Base-by-base conservation (phyloP, 768 basidiomycete genomes). In the Macrolepiota fuliginosa region DNA sequence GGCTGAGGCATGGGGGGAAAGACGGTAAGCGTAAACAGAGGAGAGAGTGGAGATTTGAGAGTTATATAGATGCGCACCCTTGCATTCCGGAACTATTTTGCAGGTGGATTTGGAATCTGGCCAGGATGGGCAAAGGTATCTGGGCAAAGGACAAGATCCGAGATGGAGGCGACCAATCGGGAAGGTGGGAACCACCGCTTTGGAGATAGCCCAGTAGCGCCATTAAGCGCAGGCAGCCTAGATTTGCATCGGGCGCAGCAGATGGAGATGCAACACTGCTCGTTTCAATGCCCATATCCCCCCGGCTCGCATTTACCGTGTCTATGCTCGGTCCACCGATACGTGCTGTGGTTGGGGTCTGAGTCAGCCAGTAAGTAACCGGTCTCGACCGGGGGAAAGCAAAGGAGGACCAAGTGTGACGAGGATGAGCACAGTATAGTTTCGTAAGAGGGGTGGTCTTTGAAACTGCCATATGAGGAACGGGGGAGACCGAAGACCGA, bases 161-260 rank as follows among this genome's bases (percentile, higher is more conserved):
- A 80, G 76, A 81, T 74, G 63, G 61, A 42, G 52, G 40, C 52
- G 39, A 70, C 77, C 56, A 66, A 79, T 77, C 76, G 73, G 83
- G 84, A 75, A 86, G 73, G 73, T 69, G 52, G 50, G 79, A 74
- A 70, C 84, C 84, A 77, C 70, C 61, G 66, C 59, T 66, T 67
- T 78, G 84, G 84, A 83, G 81, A 77, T 72, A 68, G 66, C 42
- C 40, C 65, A 55, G 67, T 47, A 57, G 47, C 57, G 47, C 57
- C 57, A 58, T 58, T 54, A 53, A 61, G 52, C 40, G 42, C 51
- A 15, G 29, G 13, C 40, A 24, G 50, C 32, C 59, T 46, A 61
- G 59, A 61, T 61, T 51, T 19, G 11, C 67, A 62, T 64, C 62
- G 67, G 65, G 56, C 60, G 47, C 51, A 56, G 62, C 66, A 68